Evolutionary conservation across 345 rosid species (phyloP), one percentile per base, ranked within the genome.

Genomic region (Sonneratia alba): DNA sequence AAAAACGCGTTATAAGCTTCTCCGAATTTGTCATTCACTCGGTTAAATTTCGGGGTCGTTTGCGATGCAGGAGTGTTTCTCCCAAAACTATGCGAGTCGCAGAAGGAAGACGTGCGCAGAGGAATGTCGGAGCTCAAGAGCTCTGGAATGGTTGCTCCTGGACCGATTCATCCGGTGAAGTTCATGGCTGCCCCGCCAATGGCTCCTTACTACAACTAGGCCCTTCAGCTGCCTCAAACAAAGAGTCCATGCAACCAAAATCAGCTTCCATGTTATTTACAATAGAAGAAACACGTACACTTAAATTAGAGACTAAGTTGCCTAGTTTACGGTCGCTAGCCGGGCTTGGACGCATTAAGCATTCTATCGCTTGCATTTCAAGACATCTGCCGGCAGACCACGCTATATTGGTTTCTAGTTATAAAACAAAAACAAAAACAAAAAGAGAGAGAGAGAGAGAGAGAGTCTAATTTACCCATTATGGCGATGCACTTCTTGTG

Each of bases 31-130:
- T 40, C 43, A 40, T 40, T 8, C 43, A 40, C 43, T 40, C 1
- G 43, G 43, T 27, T 27, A 27, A 27, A 27, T 27, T 27, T 27
- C 45, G 45, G 7, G 45, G 1, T 9, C 6, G 16, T 62, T 13
- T 24, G 36, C 27, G 18, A n/a, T 67, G 38, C 65, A 92, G 97
- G 98, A 43, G 91, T 90, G 22, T 90, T 82, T 79, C 87, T 92
- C 73, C 92, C 98, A 18, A 85, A 82, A 75, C 79, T 92, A 45
- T 92, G 98, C 66, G 89, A 85, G 75, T 79, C 86, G 15, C 87
- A 80, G 73, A 76, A 76, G 72, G 83, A 72, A 61, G 77, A 81
- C 34, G 77, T 64, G 13, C 73, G 89, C 8, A 87, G 97, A 76
- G 91, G 49, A 79, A 83, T 82, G 86, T 79, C 85, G 0, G 94